Base-by-base conservation (phyloP, 2,329 filamentous ascomycete species). In the Colletotrichum costaricense region DNA sequence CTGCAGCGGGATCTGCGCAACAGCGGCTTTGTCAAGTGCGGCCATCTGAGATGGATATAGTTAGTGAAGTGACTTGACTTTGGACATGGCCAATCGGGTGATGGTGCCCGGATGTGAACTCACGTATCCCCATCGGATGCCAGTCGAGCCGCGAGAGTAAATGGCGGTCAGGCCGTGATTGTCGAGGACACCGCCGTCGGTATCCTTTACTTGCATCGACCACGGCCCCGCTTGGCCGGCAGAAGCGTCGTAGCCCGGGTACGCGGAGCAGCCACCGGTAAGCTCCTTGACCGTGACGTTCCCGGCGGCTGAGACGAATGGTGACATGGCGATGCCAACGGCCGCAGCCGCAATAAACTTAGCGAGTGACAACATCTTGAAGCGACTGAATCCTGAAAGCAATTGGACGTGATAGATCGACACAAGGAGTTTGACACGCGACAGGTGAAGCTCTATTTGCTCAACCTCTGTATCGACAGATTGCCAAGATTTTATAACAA, bases 251-350 rank as follows among this genome's bases (percentile, higher is more conserved):
- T 69, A 69, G 5, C 12, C 59, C 26, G 67, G 67, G 12, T 57
- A 69, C 16, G 57, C 67, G 67, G 67, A 69, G 67, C 67, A 69
- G 49, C 63, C 67, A 19, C 67, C 42, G 19, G 42, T 49, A 9
- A 49, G 42, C 42, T 49, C 42, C 42, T 49, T 49, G 19, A 49
- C 42, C 7, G 42, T 49, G 19, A 49, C 42, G 19, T 49, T 49
- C 19, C 1, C 42, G 4, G 42, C 14, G 16, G 30, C 16, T 33
- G 55, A n/a, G 55, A 19, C 22, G 16, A n/a, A 8, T 16, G 14
- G 22, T n/a, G 12, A 33, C 4, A 57, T 57, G 6, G 26, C 4
- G 42, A 49, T 22, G 42, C 42, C 42, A 22, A 22, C 19, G 42
- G 19, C 42, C 3, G 42, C 42, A 4, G 42, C 42, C 19, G 42